Evolutionary conservation across 2,329 filamentous ascomycete species (phyloP), one percentile per base, ranked within the genome.

Genomic region (Trichophaea hybrida): DNA sequence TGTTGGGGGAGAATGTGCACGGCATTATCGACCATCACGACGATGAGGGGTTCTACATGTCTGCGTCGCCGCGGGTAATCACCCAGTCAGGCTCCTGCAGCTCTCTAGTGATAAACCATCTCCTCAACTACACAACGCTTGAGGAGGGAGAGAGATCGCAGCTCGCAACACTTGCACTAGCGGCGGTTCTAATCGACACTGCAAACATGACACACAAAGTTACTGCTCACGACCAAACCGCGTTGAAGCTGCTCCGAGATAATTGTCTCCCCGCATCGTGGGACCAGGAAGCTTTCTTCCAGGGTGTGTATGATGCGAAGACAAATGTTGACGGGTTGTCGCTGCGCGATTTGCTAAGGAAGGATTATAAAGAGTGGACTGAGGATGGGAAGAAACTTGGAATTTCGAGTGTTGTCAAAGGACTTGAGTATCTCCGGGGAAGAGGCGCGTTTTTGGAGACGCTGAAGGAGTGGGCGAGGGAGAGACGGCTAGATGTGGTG

Each of bases 301-400:
- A 62, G 7, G 56, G 31, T 10, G 31, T 65, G 31, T 60, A 53
- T 57, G 15, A 55, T 7, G 82, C 86, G 4, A 90, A 90, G 71
- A 78, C 81, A 63, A 79, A 88, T 65, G 76, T 93, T 55, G 79
- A 77, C 2, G 66, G 69, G 0, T 72, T 93, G 50, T 74, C 73
- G 40, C 71, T 88, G 65, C 73, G 77, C 24, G 86, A 90, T 66
- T 78, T 90, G 43, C 72, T 91, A 56, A 77, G 85, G 64, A 91
- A 91, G 71, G 87, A 94, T 72, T 94, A 90, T 73, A 94, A 94
- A 73, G 78, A 86, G 69, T 93, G 86, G 86, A 73, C 73, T 8
- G 80, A 81, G 33, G 54, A 37, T 13, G 15, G 43, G 31, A 15
- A 31, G 34, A 51, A 50, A 43, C 33, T 91, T 4, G 86, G 86